Percentiles rank a stretch among this genome's conserved stretches.
Conservation (phyloP, 306 rosid genomes). For the Carpinus fangiana region DNA sequence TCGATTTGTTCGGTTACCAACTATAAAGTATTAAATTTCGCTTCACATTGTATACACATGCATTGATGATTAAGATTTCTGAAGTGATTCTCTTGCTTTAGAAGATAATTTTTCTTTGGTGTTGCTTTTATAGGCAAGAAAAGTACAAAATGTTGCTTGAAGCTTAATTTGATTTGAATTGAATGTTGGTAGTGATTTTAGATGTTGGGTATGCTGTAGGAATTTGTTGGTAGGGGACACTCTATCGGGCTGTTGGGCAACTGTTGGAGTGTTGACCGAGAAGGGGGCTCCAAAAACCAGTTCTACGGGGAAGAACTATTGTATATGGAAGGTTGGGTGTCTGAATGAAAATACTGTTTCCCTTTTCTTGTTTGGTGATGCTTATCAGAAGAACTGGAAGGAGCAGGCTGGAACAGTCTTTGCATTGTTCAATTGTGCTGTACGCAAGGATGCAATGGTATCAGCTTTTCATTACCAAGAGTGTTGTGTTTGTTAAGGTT, state of each 20-base stretch:
- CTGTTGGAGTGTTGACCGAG: constrained; percentile 82
- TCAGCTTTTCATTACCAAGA: constrained; percentile 7
- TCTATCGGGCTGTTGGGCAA: constrained; percentile 81
- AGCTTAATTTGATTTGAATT: neutral
- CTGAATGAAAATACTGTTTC: constrained; percentile 70
- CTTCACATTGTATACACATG: constrained; percentile 11
- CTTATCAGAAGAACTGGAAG: constrained; percentile 58
- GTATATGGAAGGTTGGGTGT: constrained; percentile 74
- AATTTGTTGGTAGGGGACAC: constrained; percentile 73
- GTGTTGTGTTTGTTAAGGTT: neutral
- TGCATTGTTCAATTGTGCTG: constrained; percentile 64
- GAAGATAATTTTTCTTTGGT: neutral
- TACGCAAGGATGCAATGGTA: constrained; percentile 82
- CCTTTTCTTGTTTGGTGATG: constrained; percentile 90
- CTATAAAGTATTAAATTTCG: constrained; percentile 57
- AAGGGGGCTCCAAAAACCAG: constrained; percentile 68
- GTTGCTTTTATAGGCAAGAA: neutral
- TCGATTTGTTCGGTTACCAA: constrained; percentile 75
- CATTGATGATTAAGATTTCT: neutral
- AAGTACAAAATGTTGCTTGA: neutral
- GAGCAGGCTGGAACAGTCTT: constrained; percentile 65
- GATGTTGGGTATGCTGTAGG: constrained; percentile 36
- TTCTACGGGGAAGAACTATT: constrained; percentile 67
- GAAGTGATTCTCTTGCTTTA: neutral
- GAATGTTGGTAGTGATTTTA: constrained; percentile 12